These are phyloP conservation scores for Sphagnum contortum DNA, from an alignment of 225 moss, liverwort and hornwort genomes.

Conservation along the genomic window DNA sequence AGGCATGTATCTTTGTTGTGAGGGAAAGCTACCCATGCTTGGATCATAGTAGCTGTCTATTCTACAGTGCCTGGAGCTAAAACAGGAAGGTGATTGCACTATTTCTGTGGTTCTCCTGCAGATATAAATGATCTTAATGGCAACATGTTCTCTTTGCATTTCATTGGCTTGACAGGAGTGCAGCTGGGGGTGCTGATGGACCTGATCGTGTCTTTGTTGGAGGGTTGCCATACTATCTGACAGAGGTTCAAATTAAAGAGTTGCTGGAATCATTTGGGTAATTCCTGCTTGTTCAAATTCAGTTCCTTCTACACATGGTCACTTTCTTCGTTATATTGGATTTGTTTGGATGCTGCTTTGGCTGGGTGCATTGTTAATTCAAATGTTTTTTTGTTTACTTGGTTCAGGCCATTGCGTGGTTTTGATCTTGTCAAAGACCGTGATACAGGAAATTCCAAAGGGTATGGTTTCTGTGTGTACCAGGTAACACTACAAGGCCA, in stretches of 20 bases:
- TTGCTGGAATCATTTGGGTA: conserved; percentile 95
- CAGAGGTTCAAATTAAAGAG: conserved; percentile 95
- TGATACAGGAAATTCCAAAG: conserved; percentile 95
- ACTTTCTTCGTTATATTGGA: conserved; percentile 16
- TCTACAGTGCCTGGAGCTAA: not conserved
- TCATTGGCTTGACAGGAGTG: conserved; percentile 26
- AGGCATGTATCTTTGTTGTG: not conserved
- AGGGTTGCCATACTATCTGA: conserved; percentile 89
- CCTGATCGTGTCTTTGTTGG: conserved; percentile 99
- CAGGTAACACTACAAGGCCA: conserved; percentile 38
- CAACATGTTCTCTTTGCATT: not conserved
- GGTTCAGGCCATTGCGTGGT: conserved; percentile 73
- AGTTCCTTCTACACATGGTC: not conserved
- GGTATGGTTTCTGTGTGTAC: conserved; percentile 95
- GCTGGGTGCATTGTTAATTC: conserved; percentile 9
- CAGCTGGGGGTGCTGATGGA: conserved; percentile 95
- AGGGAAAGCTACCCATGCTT: not conserved
- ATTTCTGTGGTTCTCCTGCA: not conserved
- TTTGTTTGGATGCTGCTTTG: conserved; percentile 9
- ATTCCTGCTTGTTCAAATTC: not conserved
- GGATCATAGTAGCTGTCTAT: not conserved
- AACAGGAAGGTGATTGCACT: not conserved
- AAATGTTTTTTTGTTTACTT: not conserved
- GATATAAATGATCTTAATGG: not conserved
- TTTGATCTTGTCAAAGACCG: conserved; percentile 98